Percentiles rank a stretch among this genome's conserved stretches.
These are phyloP conservation scores for Magnolia kwangsiensis DNA, from an alignment of 164 flowering plant species.

Conservation along the genomic window DNA sequence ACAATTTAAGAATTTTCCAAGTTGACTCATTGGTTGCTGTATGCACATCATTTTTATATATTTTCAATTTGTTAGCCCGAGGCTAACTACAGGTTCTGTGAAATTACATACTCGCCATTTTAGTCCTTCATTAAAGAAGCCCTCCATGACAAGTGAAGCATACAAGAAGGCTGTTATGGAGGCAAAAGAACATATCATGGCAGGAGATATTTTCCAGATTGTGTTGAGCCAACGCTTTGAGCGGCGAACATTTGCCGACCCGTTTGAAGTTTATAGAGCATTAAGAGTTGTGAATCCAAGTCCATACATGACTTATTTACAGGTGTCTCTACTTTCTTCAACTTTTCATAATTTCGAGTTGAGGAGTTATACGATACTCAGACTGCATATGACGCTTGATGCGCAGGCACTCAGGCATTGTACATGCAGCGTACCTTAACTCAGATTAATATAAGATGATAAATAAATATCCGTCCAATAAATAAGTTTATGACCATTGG, in stretches of 20 bases:
- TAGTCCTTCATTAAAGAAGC: slow-evolving; percentile 54
- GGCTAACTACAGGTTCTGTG: slow-evolving; percentile 65
- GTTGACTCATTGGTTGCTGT: neutral
- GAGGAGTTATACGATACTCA: neutral
- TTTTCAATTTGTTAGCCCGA: slow-evolving; percentile 51
- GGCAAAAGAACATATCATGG: slow-evolving; percentile 86
- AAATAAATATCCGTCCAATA: too few relatives aligned
- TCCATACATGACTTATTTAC: slow-evolving; percentile 89
- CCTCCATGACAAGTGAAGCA: slow-evolving; percentile 72
- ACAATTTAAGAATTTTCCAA: neutral
- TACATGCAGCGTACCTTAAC: too few relatives aligned
- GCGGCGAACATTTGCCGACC: slow-evolving; percentile 86
- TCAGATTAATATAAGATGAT: too few relatives aligned
- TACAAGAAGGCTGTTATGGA: slow-evolving; percentile 71
- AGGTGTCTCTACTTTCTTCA: slow-evolving; percentile 32
- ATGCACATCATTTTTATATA: neutral
- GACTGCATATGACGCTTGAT: too few relatives aligned
- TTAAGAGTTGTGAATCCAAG: slow-evolving; percentile 93
- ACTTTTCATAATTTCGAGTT: neutral
- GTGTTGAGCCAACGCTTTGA: slow-evolving; percentile 96
- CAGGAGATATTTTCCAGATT: slow-evolving; percentile 96
- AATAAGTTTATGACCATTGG: too few relatives aligned
- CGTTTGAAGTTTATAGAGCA: slow-evolving; percentile 93
- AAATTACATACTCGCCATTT: slow-evolving; percentile 51
- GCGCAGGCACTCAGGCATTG: too few relatives aligned